Base-by-base conservation (phyloP, 805 yeast genomes). In the Metschnikowia rubicola region DNA sequence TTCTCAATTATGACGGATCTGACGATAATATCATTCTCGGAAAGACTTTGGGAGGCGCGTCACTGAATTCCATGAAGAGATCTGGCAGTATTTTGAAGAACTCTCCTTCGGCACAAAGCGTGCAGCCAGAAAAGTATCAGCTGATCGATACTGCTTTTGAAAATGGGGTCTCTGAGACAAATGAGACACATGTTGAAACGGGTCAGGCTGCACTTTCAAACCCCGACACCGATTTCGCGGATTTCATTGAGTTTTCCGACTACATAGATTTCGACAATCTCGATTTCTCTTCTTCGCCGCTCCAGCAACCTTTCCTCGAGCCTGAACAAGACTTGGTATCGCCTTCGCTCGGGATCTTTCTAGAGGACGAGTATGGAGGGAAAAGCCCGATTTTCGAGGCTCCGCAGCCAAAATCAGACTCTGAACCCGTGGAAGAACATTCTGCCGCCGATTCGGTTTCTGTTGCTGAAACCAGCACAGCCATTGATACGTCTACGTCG, bases 191-290 rank as follows among this genome's bases (percentile, higher is more conserved):
- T 28, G 15, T 21, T 5, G 30, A 32, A 31, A 15, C 26, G 4
- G 39, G 34, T n/a, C 32, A 15, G 32, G 8, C 6, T 8, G 10
- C 35, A 17, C n/a, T 17, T 19, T 33, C 29, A 19, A 49, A 43
- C 13, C 48, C 44, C 11, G 51, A 50, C 12, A 57, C 48, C 8
- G 55, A 57, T 35, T 55, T 46, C 41, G 52, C 52, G 30, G 73
- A 70, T 38, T 62, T 71, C n/a, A 63, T 70, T 48, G 76, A 71
- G 47, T 72, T 71, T 45, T 60, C 68, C 32, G 74, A 71, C 43
- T 71, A 62, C 48, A 66, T 72, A 43, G 73, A 71, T 52, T 62
- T 65, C 26, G 76, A 70, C 30, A 59, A 68, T 48, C 60, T 69
- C 48, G 63, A 64, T 53, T 66, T 69, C 37, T 39, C 42, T 10